Evolutionary conservation across 2,329 filamentous ascomycete species (phyloP), one percentile per base, ranked within the genome.

Genomic region (Epichloe uncinata): DNA sequence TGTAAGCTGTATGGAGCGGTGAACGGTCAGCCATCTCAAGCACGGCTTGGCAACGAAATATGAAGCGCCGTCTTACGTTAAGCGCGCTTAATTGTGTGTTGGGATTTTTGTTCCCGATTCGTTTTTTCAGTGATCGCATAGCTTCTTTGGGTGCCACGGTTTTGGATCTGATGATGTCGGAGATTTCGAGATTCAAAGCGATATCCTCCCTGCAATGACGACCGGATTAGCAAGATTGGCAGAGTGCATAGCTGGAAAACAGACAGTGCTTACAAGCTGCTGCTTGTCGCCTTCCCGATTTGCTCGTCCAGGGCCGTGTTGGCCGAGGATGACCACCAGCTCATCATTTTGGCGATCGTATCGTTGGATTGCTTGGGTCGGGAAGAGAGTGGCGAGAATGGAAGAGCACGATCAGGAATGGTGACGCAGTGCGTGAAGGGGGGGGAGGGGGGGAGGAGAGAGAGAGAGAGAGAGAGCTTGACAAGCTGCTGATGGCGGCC

Each of bases 61-160:
- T 9, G 18, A 16, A 18, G 35, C 13, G 20, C 34, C 36, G 22
- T 54, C 72, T 52, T 75, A 93, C 88, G 67, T 93, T 94, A 50
- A 98, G 72, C n/a, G 93, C 86, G 59, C 90, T 93, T 36, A 98
- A 75, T 72, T 98, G 93, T 36, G 93, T 84, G 66, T 98, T 98
- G 36, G 93, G 93, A 63, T 98, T 98, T 75, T 90, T 95, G 74
- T 95, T 89, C 69, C 87, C 89, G 73, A 98, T 89, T 66, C 93
- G 84, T 64, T 82, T 82, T 72, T 96, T 97, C 61, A 98, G 73
- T 42, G 88, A 91, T 66, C 89, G 87, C 93, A 98, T 98, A 54
- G 93, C 93, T 69, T 98, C 93, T 69, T 91, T 96, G 49, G 93
- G 91, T 66, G 90, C 89, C 47, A 98, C 91, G 16, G 89, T 95